Conservation (phyloP, 2,329 filamentous ascomycete genomes). For the Alternaria longipes region DNA sequence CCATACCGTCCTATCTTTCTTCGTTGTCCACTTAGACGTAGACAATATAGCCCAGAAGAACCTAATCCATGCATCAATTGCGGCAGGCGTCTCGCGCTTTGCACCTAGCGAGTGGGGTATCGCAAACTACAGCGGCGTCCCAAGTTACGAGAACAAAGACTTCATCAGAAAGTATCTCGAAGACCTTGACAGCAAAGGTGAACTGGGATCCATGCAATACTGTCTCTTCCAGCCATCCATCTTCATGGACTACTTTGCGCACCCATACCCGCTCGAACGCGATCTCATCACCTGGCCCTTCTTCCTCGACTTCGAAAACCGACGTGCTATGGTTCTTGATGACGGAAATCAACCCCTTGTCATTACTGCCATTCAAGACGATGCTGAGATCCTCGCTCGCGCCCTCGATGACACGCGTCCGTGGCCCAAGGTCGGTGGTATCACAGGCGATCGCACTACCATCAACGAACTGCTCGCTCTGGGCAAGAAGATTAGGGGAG, state of each 20-base stretch:
- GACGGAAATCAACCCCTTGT: conserved; percentile 37
- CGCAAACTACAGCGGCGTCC: conserved; percentile 48
- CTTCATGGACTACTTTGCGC: conserved; percentile 65
- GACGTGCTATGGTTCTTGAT: conserved; percentile 43
- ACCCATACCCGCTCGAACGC: conserved; percentile 58
- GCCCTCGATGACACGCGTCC: conserved; percentile 36
- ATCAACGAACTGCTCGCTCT: conserved; percentile 41
- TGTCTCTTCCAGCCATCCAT: conserved; percentile 65
- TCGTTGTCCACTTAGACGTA: conserved; percentile 45
- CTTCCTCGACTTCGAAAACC: conserved; percentile 41
- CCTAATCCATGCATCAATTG: conserved; percentile 44
- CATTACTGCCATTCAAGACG: conserved; percentile 39
- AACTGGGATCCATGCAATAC: conserved; percentile 64
- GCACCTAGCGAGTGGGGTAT: conserved; percentile 45
- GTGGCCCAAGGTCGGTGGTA: conserved; percentile 43
- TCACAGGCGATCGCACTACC: conserved; percentile 33
- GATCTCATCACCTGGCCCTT: conserved; percentile 53
- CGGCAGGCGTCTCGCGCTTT: conserved; percentile 42
- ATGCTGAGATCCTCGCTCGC: conserved; percentile 33
- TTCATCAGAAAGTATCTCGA: conserved; percentile 60
- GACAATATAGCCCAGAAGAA: conserved; percentile 39
- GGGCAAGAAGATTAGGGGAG: conserved; percentile 42
- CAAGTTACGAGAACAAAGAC: conserved; percentile 64
- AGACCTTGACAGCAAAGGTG: conserved; percentile 57
- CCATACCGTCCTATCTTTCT: conserved; percentile 59